Base-by-base conservation (phyloP, 1,284 basidiomycete genomes). In the Amylostereum areolatum region DNA sequence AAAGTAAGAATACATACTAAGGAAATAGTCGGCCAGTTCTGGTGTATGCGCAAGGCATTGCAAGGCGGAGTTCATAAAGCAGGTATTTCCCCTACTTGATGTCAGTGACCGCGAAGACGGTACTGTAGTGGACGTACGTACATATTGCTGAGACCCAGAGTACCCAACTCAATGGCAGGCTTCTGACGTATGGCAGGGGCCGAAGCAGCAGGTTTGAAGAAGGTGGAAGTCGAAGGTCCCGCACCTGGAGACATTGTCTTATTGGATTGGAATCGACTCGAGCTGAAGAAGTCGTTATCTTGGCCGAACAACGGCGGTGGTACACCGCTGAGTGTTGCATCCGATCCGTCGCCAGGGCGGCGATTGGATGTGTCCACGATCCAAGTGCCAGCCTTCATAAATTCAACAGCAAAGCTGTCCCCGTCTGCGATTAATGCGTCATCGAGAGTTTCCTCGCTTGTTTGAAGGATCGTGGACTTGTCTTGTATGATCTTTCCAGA, bases 21-120 rank as follows among this genome's bases (percentile, higher is more conserved):
- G 72, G 70, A 99, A 99, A 69, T 99, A 99, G 48, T 96, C 85
- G 24, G 84, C 81, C 11, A 99, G 77, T 63, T 97, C 94, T 48
- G 84, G 79, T 12, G 88, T 93, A 65, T 99, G 97, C 48, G 87
- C 89, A 43, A 99, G 80, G 67, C 97, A 99, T 66, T 99, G 96
- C 5, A 97, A 75, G 1, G 95, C 95, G 45, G 91, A 94, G 65
- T 97, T 97, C 93, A 98, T 97, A 69, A 96, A 96, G 63, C 93
- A 95, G 1, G 92, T 96, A 62, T 95, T 92, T n/a, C 86, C 85
- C 78, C 85, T 87, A 74, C 36, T 74, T 63, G 55, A 77, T 77
- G 40, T 69, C 62, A 53, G 80, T 58, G 27, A 18, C 18, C 18
- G 18, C 18, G 18, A 18, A 18, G 18, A 39, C 6, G 25, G 28